Percentiles rank a stretch among this genome's conserved stretches.
Conservation (phyloP, 805 yeast genomes). For the Starmerella sirachaensis region DNA sequence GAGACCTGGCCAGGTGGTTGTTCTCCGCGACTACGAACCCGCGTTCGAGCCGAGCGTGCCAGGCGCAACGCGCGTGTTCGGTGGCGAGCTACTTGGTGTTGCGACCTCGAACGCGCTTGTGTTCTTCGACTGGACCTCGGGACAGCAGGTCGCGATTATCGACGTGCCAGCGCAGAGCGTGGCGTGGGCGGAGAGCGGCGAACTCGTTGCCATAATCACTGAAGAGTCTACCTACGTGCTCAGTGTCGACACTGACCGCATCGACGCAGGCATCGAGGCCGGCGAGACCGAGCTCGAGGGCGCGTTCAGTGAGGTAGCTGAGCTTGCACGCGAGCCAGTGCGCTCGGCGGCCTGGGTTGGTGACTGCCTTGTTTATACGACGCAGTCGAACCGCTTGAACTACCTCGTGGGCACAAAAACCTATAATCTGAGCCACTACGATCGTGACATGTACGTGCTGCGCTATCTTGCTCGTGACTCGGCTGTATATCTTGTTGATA, state of each 20-base stretch:
- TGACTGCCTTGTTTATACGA: slow-evolving; percentile 88
- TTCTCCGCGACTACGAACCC: slow-evolving; percentile 72
- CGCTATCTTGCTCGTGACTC: slow-evolving; percentile 89
- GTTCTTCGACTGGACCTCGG: slow-evolving; percentile 90
- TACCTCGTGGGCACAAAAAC: slow-evolving; percentile 91
- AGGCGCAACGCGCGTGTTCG: slow-evolving; percentile 65
- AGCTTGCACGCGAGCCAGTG: slow-evolving; percentile 58
- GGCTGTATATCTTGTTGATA: slow-evolving; percentile 81
- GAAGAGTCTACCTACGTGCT: slow-evolving; percentile 64
- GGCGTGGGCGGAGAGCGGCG: slow-evolving; percentile 90
- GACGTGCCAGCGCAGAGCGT: slow-evolving; percentile 69
- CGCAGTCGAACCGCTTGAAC: slow-evolving; percentile 74
- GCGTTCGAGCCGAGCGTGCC: slow-evolving; percentile 44
- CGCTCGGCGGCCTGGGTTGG: slow-evolving; percentile 94
- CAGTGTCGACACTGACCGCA: slow-evolving; percentile 55
- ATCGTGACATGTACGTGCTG: slow-evolving; percentile 69
- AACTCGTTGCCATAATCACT: slow-evolving; percentile 63
- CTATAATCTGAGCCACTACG: slow-evolving; percentile 85
- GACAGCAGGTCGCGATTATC: slow-evolving; percentile 71
- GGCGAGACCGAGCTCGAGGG: slow-evolving; percentile 60
- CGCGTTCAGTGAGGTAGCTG: slow-evolving; percentile 73
- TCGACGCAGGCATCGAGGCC: slow-evolving; percentile 47
- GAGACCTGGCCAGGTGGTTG: slow-evolving; percentile 48
- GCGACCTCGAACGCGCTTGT: slow-evolving; percentile 66
- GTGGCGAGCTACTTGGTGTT: slow-evolving; percentile 82